phyloP scores from a whole-genome alignment of 805 yeast genomes.

The Ascoidea tarda region DNA sequence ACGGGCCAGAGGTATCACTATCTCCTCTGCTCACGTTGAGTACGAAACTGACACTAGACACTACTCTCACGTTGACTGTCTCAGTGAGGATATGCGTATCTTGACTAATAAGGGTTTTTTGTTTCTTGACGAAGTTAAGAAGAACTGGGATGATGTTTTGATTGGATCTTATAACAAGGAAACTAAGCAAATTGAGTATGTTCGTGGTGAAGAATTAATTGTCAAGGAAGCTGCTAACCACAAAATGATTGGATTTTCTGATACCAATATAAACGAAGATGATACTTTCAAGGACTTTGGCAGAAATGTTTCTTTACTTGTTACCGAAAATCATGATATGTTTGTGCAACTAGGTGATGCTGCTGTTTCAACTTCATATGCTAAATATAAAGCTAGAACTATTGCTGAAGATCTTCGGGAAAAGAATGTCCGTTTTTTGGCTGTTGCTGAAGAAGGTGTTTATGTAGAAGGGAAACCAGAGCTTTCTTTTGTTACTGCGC shows the following conservation, averaged over 20 bases:
- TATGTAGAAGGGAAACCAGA: not conserved
- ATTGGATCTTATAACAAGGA: not conserved
- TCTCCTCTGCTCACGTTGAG: constrained; percentile 95
- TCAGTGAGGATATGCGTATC: not conserved
- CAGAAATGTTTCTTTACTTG: not conserved
- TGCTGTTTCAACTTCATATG: not conserved
- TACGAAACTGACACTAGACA: constrained; percentile 92
- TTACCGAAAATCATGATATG: not conserved
- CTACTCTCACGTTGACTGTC: constrained; percentile 95
- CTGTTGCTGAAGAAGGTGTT: not conserved
- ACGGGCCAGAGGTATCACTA: constrained; percentile 98
- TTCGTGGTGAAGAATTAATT: not conserved
- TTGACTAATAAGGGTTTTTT: not conserved
- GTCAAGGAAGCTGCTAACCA: not conserved
- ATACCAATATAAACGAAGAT: no score
- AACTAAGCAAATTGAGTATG: not conserved
- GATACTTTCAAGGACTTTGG: no score
- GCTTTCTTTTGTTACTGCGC: no score
- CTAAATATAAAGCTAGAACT: not conserved
- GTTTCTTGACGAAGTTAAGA: not conserved
- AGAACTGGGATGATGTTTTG: not conserved
- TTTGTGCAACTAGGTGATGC: not conserved
- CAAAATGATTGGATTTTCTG: not conserved
- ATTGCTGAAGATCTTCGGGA: not conserved
- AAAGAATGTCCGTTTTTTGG: not conserved